Evolutionary conservation across 2,329 filamentous ascomycete species (phyloP).

Genomic region (Didymella pomorum): DNA sequence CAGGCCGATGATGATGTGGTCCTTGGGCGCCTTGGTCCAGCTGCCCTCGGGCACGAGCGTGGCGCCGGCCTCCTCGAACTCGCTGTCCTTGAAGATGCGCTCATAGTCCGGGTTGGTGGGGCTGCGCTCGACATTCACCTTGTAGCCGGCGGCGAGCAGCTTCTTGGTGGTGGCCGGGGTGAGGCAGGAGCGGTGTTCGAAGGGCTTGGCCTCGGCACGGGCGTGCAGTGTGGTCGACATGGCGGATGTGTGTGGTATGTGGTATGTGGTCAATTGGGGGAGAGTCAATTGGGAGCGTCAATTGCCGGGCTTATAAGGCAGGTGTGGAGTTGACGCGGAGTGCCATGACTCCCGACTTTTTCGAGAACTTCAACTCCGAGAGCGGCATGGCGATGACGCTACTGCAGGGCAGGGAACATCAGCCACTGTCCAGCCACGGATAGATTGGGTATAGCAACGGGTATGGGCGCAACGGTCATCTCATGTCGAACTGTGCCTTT

Average conservation of each 20-base stretch:
- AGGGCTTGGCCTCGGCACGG: constrained; percentile 52
- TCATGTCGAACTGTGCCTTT: too few species aligned
- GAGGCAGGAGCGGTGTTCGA: constrained; percentile 53
- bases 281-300: not conserved
- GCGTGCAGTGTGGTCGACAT: constrained; percentile 52
- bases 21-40: constrained; percentile 50
- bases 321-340: constrained; percentile 23
- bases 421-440: not conserved
- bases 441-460: not conserved
- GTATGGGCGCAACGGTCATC: not conserved
- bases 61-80: constrained; percentile 51
- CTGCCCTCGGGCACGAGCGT: constrained; percentile 49
- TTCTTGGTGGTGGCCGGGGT: constrained; percentile 52
- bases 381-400: constrained; percentile 24
- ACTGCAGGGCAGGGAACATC: constrained; percentile 27
- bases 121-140: constrained; percentile 51
- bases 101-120: constrained; percentile 48
- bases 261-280: constrained; percentile 20
- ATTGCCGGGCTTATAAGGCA: constrained; percentile 8
- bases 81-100: constrained; percentile 54
- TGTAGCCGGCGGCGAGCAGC: constrained; percentile 53
- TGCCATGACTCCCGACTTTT: constrained; percentile 36
- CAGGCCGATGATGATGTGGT: constrained; percentile 53
- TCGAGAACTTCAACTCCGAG: constrained; percentile 13
- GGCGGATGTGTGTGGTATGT: constrained; percentile 1